Conservation (phyloP, 2,329 filamentous ascomycete species). For the Penicillium sp. region DNA sequence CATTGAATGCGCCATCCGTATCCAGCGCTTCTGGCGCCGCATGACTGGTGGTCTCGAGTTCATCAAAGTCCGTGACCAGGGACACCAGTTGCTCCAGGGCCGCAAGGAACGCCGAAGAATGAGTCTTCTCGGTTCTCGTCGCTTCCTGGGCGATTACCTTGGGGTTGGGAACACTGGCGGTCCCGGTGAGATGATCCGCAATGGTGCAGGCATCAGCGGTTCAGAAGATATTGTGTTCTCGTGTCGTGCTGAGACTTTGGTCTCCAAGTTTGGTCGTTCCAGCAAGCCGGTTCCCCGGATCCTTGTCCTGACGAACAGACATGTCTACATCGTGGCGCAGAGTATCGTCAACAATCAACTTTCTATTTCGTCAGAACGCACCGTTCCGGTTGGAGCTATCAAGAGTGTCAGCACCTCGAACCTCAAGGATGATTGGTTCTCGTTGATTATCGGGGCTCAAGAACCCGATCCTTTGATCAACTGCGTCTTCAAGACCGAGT, state of each 20-base stretch:
- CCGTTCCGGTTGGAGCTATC: conserved; percentile 79
- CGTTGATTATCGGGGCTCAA: conserved; percentile 78
- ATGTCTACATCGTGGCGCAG: conserved; percentile 86
- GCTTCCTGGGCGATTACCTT: conserved; percentile 93
- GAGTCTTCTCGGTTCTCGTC: conserved; percentile 83
- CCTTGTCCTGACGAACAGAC: conserved; percentile 77
- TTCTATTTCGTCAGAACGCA: conserved; percentile 74
- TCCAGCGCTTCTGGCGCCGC: conserved; percentile 93
- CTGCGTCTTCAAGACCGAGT: conserved; percentile 93
- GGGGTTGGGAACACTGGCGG: conserved; percentile 78
- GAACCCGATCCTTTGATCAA: conserved; percentile 91
- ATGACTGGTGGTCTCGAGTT: conserved; percentile 88
- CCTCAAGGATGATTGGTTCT: conserved; percentile 93
- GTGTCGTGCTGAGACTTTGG: conserved; percentile 81
- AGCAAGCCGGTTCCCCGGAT: conserved; percentile 88
- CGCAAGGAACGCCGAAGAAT: conserved; percentile 89
- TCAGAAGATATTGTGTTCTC: conserved; percentile 79
- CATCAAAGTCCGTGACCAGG: conserved; percentile 80
- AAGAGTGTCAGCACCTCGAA: conserved; percentile 80
- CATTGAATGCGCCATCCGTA: conserved; percentile 85
- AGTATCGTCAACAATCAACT: conserved; percentile 75
- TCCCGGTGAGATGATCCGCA: conserved; percentile 75
- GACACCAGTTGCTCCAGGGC: conserved; percentile 73
- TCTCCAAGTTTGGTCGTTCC: conserved; percentile 93
- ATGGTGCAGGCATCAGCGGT: conserved; percentile 63